Evolutionary conservation across 768 basidiomycete genomes (phyloP), one percentile per base, ranked within the genome.

Genomic region (Termitomyces sp.): DNA sequence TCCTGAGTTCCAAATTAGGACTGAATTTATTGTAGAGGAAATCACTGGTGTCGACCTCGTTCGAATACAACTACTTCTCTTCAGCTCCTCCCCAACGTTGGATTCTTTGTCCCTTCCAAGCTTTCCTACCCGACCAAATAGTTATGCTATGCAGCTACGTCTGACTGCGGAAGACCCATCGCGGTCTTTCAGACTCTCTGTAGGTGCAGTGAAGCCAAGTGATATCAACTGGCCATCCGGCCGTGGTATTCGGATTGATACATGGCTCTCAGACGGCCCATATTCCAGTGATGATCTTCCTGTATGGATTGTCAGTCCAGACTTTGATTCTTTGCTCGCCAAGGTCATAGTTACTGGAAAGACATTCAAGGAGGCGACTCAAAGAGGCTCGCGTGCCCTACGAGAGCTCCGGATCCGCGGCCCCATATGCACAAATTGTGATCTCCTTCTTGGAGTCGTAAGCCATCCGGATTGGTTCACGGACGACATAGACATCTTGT

Each of bases 11-110:
- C 18, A 12, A 42, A 20, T 22, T 22, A 41, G 50, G 18, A 24
- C 50, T 49, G 41, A 26, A 61, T 16, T 31, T 46, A 18, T 43
- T 48, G 29, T 63, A 90, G 92, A 94, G 83, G 92, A 93, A 67
- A 89, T 95, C 64, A 90, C 86, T 32, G 89, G 90, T 56, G 82
- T 94, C 69, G 92, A 95, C 68, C 88, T 95, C 58, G 88, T 94
- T 44, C 90, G 90, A 44, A 85, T 88, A 2, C 93, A 94, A 71
- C 88, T 95, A 62, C 90, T 92, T 68, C 88, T 95, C 57, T 92
- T 91, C 27, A 63, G 67, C 7, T 84, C 86, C 14, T 84, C 86
- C 55, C 84, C 87, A 1, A 83, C 85, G 10, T 81, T 94, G 32
- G 77, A 84, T 8, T 85, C 88, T 64, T 94, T 57, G 85, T 83